Evolutionary conservation across 768 basidiomycete genomes (phyloP), one percentile per base, ranked within the genome.

Genomic region (Macrolepiota fuliginosa): DNA sequence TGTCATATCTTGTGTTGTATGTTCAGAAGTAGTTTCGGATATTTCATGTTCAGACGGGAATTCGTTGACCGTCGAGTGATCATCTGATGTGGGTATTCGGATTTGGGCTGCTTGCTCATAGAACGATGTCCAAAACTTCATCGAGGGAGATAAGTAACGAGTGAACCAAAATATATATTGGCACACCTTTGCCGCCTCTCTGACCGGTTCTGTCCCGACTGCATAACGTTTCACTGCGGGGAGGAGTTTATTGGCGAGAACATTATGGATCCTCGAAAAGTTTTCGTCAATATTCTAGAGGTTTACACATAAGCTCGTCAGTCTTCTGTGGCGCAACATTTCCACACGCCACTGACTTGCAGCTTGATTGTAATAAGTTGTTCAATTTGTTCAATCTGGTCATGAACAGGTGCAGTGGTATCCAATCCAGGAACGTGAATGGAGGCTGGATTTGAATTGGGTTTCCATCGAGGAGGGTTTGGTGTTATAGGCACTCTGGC

Each of bases 71-170:
- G 77, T 81, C n/a, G 82, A 84, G 62, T 85, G 81, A 59, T 92
- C 88, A 13, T 87, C 92, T 36, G 81, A 86, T 1, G 85, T 86
- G 3, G 90, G 88, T 47, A 95, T 89, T 42, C 88, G 86, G 29
- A 94, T 89, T 67, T 93, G 89, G 3, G 96, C 96, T 9, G 95
- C 94, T 62, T 91, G 86, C 69, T 98, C 95, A 70, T 95, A 98
- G 80, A 99, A 98, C 0, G 92, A 90, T 3, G 89, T 89, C 96
- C 96, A 98, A 72, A 98, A 98, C 96, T 96, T 67, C 0, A 50
- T 11, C 19, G 17, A 5, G 24, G 36, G 35, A 39, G n/a, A 22
- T 37, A 22, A 40, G 36, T 32, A 17, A 47, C 27, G 17, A 39
- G 29, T 52, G 2, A 24, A 10, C 7, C 24, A 35, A 45, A 40